Base-by-base conservation (phyloP, 441 rosid species). In the Breynia disticha region DNA sequence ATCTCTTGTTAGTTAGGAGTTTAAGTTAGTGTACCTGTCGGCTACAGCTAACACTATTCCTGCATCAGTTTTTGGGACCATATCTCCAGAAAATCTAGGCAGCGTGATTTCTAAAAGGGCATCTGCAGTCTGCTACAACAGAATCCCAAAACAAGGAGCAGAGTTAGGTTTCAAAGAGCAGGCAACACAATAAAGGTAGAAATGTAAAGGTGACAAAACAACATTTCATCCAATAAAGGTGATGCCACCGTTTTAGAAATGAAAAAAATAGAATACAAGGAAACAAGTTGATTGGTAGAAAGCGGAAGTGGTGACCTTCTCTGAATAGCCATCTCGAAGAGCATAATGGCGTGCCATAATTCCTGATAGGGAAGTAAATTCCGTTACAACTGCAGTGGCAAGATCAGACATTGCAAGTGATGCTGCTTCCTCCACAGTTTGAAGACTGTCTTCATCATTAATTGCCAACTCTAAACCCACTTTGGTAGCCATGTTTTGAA, bases 281-380 rank as follows among this genome's bases (percentile, higher is more conserved):
- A 24, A 50, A 62, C 17, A 35, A 7, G 35, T 17, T 37, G 5
- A 12, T 13, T 1, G 35, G 35, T 28, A 28, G 35, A 35, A 1
- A 54, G 57, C 44, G 50, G 22, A 52, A 47, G 51, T 51, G 64
- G 60, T 55, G 66, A 91, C 98, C 96, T 86, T 79, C 66, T 78
- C 77, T 64, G 88, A 77, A 69, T 78, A 86, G 68, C 97, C 95
- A 72, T 86, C 97, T 75, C 89, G 69, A 49, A 88, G 89, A 64
- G 98, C 98, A 77, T 86, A 91, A 79, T 91, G 97, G 54, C 90
- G 82, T 52, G 80, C 98, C 97, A 88, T 91, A 70, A 81, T 77
- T 67, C 98, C 97, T 15, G 98, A 77, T 22, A 91, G 86, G 44
- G 95, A 63, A 59, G 98, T 84, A 72, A 91, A 91, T 72, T 91